Conservation (phyloP, 768 basidiomycete genomes). For the Suillus tomentosus region DNA sequence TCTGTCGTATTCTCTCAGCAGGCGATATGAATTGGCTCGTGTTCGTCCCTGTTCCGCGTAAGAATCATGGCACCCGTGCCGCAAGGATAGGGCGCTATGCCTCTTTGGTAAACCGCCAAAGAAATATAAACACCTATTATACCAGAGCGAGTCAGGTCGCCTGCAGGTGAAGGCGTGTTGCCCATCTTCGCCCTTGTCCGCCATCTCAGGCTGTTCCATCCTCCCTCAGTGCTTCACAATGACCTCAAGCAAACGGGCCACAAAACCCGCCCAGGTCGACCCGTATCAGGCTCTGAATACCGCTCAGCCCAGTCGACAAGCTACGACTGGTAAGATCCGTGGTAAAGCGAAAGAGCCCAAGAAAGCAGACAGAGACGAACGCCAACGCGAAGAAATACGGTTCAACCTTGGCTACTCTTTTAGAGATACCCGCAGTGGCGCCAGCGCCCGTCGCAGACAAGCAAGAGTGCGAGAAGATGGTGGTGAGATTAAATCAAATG, state of each 20-base stretch:
- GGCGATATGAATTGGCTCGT: slow-evolving; percentile 9
- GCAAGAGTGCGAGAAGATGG: slow-evolving; percentile 32
- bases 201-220: slow-evolving; percentile 32
- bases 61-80: slow-evolving; percentile 1
- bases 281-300: slow-evolving; percentile 62
- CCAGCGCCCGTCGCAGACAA: slow-evolving; percentile 27
- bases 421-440: slow-evolving; percentile 28
- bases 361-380: slow-evolving; percentile 44
- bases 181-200: slow-evolving; percentile 40
- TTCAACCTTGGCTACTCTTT: slow-evolving; percentile 35
- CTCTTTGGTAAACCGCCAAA: slow-evolving; percentile 32
- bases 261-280: slow-evolving; percentile 36
- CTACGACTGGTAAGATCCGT: slow-evolving; percentile 41
- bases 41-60: slow-evolving; percentile 4
- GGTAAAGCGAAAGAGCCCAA: slow-evolving; percentile 40
- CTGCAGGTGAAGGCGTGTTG: slow-evolving; percentile 40
- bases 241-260: slow-evolving; percentile 35
- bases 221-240: slow-evolving; percentile 37
- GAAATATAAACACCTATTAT: slow-evolving; percentile 27
- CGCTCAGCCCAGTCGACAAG: slow-evolving; percentile 54
- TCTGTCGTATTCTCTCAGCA: slow-evolving; percentile 6
- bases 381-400: slow-evolving; percentile 46
- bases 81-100: slow-evolving; percentile 10
- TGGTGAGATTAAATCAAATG: slow-evolving; percentile 25
- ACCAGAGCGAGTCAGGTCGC: slow-evolving; percentile 34